Evolutionary conservation across 108 stramenopile species (phyloP), one percentile per base, ranked within the genome.

Genomic region (Nitzschia putrida): DNA sequence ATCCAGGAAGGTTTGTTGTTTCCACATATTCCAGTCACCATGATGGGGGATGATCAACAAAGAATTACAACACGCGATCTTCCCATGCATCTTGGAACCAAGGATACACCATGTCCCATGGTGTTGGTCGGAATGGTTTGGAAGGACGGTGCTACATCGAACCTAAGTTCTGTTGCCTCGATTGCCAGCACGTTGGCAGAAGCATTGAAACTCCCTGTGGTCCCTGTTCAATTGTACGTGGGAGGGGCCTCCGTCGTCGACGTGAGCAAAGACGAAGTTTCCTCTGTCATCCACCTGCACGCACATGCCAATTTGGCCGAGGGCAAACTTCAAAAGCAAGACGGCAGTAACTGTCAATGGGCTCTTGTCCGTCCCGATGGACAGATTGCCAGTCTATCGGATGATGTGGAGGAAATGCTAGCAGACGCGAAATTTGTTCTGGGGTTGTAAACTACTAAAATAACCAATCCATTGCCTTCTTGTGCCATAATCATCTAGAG

Each of bases 321-420:
- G 29, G 29, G 29, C 3, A 34, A 34, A 34, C 29, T 34, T 1
- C 29, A 34, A 34, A 34, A 34, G 4, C 3, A 34, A 34, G 39
- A 34, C 18, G 13, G 37, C 29, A 12, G 2, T 3, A 18, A 49
- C 6, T 18, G 47, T 3, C 47, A 49, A 25, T 71, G 59, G 18
- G 71, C 68, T 6, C 23, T 83, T 54, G 73, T 88, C 61, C 75
- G 89, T 52, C 89, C 87, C 8, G 89, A 88, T 69, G 83, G 87
- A 4, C 89, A 90, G 64, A 68, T 90, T 14, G 71, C 64, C 38
- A 61, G 64, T 0, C 66, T 73, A 2, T 56, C 25, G 5, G 6
- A 49, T 18, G 18, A 49, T 16, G 14, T 18, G 3, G n/a, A 49
- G 18, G 18, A 49, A 18, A 16, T 49, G 47, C 47, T 49, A 18